Evolutionary conservation across 768 basidiomycete species (phyloP).

Genomic region (Boletus vinaceobasis): DNA sequence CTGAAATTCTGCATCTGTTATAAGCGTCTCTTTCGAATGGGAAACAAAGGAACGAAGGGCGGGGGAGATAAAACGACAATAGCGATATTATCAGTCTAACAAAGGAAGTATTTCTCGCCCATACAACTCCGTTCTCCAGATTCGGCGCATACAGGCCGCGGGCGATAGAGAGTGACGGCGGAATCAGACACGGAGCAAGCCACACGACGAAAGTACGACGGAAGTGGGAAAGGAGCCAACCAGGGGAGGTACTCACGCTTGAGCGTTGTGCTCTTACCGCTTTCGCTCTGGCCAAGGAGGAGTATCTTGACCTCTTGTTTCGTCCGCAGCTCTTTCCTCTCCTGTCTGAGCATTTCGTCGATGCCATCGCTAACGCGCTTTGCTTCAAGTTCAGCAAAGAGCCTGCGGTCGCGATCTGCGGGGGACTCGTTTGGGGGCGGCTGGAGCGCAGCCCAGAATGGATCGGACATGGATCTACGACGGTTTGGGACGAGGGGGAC

Average conservation of each 20-base stretch:
- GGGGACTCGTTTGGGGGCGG: constrained; percentile 74
- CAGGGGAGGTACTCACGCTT: constrained; percentile 62
- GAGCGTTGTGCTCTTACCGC: constrained; percentile 83
- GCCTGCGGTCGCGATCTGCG: constrained; percentile 59
- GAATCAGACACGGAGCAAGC: not conserved
- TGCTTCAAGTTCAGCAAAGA: constrained; percentile 67
- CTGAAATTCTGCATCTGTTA: constrained; percentile 64
- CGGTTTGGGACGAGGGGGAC: constrained; percentile 36
- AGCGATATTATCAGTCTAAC: not conserved
- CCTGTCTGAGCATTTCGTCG: constrained; percentile 72
- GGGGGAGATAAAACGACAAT: constrained; percentile 3
- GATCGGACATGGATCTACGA: constrained; percentile 57
- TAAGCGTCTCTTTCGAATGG: constrained; percentile 16
- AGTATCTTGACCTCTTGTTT: constrained; percentile 71
- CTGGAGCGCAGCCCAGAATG: constrained; percentile 60
- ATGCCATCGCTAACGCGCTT: constrained; percentile 73
- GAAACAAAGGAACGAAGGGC: not conserved
- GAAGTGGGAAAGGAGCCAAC: constrained; percentile 5
- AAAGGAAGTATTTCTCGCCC: constrained; percentile 2
- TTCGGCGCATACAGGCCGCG: not conserved
- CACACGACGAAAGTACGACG: not conserved
- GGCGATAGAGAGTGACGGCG: not conserved
- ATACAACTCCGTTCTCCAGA: not conserved
- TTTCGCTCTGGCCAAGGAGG: constrained; percentile 85
- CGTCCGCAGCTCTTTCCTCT: constrained; percentile 57